Percentiles rank a stretch among this genome's conserved stretches.
Conservation (phyloP, 176 grass and related monocot genomes). For the Metroxylon sagu region DNA sequence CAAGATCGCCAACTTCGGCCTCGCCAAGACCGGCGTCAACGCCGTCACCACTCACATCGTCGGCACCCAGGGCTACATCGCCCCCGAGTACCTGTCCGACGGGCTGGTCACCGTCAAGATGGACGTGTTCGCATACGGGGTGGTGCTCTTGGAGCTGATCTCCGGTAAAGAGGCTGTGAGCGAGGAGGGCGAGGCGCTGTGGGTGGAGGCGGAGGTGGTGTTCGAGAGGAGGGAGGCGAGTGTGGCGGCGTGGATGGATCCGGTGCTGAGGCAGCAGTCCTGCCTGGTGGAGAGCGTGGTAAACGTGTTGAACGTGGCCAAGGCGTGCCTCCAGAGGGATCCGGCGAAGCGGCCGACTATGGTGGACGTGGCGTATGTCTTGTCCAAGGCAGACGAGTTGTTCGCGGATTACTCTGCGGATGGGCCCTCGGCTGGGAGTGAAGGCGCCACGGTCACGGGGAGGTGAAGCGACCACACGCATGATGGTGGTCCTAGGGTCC, state of each 20-base stretch:
- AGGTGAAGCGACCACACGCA: conserved; percentile 26
- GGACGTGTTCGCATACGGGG: conserved; percentile 89
- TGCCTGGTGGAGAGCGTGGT: conserved; percentile 58
- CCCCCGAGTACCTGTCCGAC: conserved; percentile 86
- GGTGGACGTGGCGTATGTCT: conserved; percentile 77
- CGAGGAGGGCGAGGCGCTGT: conserved; percentile 45
- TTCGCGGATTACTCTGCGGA: conserved; percentile 70
- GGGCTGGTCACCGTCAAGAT: conserved; percentile 92
- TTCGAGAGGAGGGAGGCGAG: conserved; percentile 37
- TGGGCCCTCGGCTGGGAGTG: conserved; percentile 27
- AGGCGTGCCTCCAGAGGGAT: conserved; percentile 64
- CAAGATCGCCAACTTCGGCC: conserved; percentile 99
- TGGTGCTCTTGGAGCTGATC: conserved; percentile 84
- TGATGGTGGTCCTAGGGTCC: no score
- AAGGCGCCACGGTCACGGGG: conserved; percentile 25
- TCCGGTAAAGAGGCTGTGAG: conserved; percentile 52
- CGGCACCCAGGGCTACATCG: conserved; percentile 88
- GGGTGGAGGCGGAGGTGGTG: conserved; percentile 53
- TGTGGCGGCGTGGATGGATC: conserved; percentile 67
- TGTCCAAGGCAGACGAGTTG: conserved; percentile 76
- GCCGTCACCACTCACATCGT: conserved; percentile 95
- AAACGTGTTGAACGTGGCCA: conserved; percentile 51
- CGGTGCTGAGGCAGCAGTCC: conserved; percentile 53
- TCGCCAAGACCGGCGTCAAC: conserved; percentile 89
- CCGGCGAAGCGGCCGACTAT: conserved; percentile 87